These are phyloP conservation scores for Boletus semigastroideus DNA, from an alignment of 1,284 basidiomycete species.

Conservation along the genomic window DNA sequence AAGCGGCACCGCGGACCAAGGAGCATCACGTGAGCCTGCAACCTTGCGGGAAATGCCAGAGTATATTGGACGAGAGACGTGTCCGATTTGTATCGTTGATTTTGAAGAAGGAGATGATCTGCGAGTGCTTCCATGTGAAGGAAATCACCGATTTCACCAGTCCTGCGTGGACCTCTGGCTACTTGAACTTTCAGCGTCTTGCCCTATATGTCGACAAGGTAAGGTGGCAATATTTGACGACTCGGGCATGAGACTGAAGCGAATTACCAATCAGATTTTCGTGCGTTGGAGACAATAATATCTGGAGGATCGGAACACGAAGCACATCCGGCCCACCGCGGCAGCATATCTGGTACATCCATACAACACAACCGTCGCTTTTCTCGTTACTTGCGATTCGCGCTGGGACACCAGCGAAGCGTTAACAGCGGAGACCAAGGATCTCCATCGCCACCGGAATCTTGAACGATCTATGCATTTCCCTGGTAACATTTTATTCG, in stretches of 20 bases:
- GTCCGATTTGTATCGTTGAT: slow-evolving; percentile 91
- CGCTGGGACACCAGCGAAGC: slow-evolving; percentile 43
- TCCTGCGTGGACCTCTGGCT: slow-evolving; percentile 85
- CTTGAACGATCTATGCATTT: slow-evolving; percentile 5
- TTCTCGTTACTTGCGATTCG: slow-evolving; percentile 67
- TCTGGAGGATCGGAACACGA: slow-evolving; percentile 36
- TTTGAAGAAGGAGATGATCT: slow-evolving; percentile 92
- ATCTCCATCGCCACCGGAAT: slow-evolving; percentile 12
- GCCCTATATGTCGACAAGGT: slow-evolving; percentile 91
- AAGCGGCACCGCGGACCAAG: background rate
- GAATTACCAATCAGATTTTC: slow-evolving; percentile 41
- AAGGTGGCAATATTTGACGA: slow-evolving; percentile 19
- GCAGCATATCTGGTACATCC: slow-evolving; percentile 23
- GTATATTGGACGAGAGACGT: slow-evolving; percentile 77
- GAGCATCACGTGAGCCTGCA: slow-evolving; percentile 1
- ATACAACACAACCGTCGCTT: slow-evolving; percentile 51
- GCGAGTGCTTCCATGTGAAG: slow-evolving; percentile 86
- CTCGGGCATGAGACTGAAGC: background rate
- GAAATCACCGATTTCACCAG: slow-evolving; percentile 86
- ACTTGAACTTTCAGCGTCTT: slow-evolving; percentile 84
- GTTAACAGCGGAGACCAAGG: slow-evolving; percentile 29
- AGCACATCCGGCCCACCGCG: slow-evolving; percentile 16
- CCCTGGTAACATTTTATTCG: background rate
- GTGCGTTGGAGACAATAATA: slow-evolving; percentile 49
- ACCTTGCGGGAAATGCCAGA: slow-evolving; percentile 42